Evolutionary conservation across 2,329 filamentous ascomycete genomes (phyloP), one percentile per base, ranked within the genome.

Genomic region (Diplodia intermedia): DNA sequence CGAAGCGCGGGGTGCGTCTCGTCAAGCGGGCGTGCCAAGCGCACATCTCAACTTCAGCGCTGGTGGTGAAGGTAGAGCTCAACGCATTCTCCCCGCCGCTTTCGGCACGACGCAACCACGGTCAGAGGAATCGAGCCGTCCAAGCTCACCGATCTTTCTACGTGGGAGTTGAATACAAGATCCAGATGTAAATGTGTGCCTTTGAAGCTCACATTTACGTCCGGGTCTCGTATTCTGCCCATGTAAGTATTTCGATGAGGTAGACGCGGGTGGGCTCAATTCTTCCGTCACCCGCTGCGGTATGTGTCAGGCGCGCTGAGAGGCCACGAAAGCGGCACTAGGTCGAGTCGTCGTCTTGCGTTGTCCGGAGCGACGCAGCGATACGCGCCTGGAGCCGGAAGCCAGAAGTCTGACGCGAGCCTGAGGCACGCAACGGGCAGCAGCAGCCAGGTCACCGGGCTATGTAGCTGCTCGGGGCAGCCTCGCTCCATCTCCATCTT

Each of bases 401-500:
- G 31, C 31, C 31, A 1, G 31, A 11, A 7, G 31, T 33, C 31
- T 7, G 9, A 33, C 1, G 55, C 40, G 26, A 20, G 57, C 57
- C 57, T 36, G n/a, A 62, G 57, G 57, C 57, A 36, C 23, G 4
- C 23, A 18, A n/a, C 26, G 15, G 15, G 56, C 57, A 50, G 26
- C 40, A 49, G 40, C 38, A 49, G 15, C 23, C 23, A 23, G 23
- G 23, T 23, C 23, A 23, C 23, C 23, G 23, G 23, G 23, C 23
- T 23, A 23, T 23, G 23, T 23, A 23, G 55, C 36, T 50, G 23
- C 26, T 62, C 57, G 57, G 57, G 57, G 40, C 57, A 15, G 57
- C 40, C 26, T 62, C 57, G 57, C 57, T 12, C 57, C 60, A 23
- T 63, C 60, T 63, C 60, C 60, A 53, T 49, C 26, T 52, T 63